A percentile compares a stretch with the other conserved stretches of the same genome.
Conservation (phyloP, 1,284 basidiomycete species). For the Tilletia setariae region DNA sequence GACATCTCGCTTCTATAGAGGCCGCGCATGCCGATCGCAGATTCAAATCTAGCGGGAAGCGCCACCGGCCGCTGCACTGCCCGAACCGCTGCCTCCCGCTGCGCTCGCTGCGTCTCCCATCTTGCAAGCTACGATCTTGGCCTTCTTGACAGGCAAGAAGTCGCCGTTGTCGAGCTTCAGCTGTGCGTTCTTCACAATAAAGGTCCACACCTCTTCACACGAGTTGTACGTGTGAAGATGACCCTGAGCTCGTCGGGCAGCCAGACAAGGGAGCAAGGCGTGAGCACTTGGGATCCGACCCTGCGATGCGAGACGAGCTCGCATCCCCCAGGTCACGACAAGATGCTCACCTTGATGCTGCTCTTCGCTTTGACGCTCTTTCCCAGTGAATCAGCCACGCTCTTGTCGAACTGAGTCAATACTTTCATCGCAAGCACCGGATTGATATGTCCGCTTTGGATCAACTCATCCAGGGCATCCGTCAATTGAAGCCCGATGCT, state of each 20-base stretch:
- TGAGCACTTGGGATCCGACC: too few relatives aligned
- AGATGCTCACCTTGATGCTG: constrained; percentile 40
- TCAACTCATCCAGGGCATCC: constrained; percentile 98
- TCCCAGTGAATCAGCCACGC: constrained; percentile 48
- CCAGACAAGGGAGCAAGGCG: not conserved
- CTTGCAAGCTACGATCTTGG: constrained; percentile 54
- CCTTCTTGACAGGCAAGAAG: constrained; percentile 43
- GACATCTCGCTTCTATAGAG: too few relatives aligned
- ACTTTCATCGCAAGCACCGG: constrained; percentile 97
- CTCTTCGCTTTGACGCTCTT: constrained; percentile 50
- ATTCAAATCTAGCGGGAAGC: too few relatives aligned
- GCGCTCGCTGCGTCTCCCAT: constrained; percentile 32
- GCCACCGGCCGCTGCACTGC: not conserved
- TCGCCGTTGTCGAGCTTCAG: constrained; percentile 53
- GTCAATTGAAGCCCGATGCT: constrained; percentile 96
- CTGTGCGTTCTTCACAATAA: constrained; percentile 47
- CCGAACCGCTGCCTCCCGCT: not conserved
- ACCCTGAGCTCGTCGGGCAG: constrained; percentile 27
- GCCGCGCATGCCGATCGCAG: too few relatives aligned
- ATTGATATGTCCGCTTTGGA: constrained; percentile 92
- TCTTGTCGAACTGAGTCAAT: constrained; percentile 60
- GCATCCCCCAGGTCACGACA: too few relatives aligned
- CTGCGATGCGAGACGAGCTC: too few relatives aligned
- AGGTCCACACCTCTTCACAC: constrained; percentile 54
- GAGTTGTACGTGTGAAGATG: constrained; percentile 49